Evolutionary conservation across 2,329 filamentous ascomycete species (phyloP), one percentile per base, ranked within the genome.

Genomic region (Didymella sp.): DNA sequence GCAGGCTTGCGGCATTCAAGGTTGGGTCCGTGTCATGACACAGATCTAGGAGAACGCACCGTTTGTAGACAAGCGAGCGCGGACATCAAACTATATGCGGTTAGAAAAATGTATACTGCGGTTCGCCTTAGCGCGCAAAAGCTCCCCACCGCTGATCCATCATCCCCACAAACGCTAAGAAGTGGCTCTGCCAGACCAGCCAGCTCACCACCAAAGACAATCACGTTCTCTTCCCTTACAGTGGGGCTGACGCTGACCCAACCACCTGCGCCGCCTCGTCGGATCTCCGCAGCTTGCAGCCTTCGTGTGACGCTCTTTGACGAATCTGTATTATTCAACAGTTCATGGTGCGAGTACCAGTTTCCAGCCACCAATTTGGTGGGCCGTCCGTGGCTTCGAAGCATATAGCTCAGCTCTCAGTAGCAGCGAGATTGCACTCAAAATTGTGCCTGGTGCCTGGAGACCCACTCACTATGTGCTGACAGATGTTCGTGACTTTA

Each of bases 91-190:
- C 54, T 37, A 27, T 38, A 35, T 55, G n/a, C 19, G 19, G 58
- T 43, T 60, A 60, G 55, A 28, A 28, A 5, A 7, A 30, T 25
- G 21, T 51, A 25, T 37, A 37, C 41, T 24, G 12, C 49, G 42
- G 43, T 47, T 33, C 35, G 27, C 27, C 22, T 38, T 41, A 45
- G 46, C 52, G 52, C 27, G 40, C 40, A 40, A 56, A 55, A 31
- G 31, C 51, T 50, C 46, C 43, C 48, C 48, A 57, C 54, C 33
- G 51, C 33, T 56, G 48, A 51, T 52, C 51, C 17, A 28, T 33
- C 7, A 25, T 51, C 60, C 60, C 62, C 60, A 63, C 60, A 60
- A 55, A 60, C 57, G 51, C 61, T 59, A 63, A 56, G 51, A 49
- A 61, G 58, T 58, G 49, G 46, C 51, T 57, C 48, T 53, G n/a